phyloP scores from a whole-genome alignment of 202 grass and related monocot genomes.

The Brachypodium distachyon region DNA sequence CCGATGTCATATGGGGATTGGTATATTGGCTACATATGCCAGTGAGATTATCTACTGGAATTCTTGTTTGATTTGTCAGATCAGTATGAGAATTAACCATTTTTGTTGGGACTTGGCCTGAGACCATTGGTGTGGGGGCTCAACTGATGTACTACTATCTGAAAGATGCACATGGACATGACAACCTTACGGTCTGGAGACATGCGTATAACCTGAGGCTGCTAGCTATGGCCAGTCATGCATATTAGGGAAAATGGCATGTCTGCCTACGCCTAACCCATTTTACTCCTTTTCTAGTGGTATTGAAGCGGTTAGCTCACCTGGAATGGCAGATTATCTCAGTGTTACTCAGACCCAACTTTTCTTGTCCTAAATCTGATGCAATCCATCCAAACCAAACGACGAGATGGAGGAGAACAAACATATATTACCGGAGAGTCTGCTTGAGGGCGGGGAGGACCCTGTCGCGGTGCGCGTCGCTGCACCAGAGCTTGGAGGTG shows the following conservation, averaged over 20 bases:
- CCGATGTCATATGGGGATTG: background rate
- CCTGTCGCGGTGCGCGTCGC: slow-evolving; percentile 45
- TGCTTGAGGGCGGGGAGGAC: slow-evolving; percentile 47
- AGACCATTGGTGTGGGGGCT: background rate
- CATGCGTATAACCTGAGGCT: background rate
- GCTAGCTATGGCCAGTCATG: background rate
- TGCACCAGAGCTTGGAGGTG: slow-evolving; percentile 88
- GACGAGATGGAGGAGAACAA: background rate
- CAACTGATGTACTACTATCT: background rate
- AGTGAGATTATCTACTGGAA: background rate
- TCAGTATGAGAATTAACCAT: background rate
- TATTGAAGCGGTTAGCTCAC: background rate
- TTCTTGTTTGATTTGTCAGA: background rate
- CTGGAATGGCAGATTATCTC: background rate
- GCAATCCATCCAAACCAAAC: background rate
- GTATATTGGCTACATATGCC: background rate
- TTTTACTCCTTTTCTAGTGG: background rate
- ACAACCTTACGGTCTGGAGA: background rate
- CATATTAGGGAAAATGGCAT: background rate
- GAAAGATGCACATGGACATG: background rate
- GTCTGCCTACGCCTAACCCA: background rate
- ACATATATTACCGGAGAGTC: slow-evolving; percentile 32
- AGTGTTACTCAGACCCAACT: background rate
- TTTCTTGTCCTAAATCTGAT: background rate
- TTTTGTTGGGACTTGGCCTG: background rate